phyloP scores from a whole-genome alignment of 805 yeast genomes.

The Candida insectorum region DNA sequence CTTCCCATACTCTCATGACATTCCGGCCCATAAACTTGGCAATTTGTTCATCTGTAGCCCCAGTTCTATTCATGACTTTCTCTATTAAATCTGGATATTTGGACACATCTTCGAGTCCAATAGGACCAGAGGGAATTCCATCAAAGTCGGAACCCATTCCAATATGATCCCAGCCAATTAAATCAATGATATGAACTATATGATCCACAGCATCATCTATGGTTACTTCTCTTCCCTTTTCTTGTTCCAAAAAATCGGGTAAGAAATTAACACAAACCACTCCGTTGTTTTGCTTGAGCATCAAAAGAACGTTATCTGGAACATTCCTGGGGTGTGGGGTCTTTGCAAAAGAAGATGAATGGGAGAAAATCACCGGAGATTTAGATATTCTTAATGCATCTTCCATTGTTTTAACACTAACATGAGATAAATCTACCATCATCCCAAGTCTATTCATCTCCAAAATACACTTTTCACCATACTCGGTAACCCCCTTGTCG shows the following conservation, averaged over 20 bases:
- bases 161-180: constrained; percentile 51
- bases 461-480: constrained; percentile 38
- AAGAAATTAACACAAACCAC: constrained; percentile 47
- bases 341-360: constrained; percentile 41
- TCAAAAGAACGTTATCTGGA: constrained; percentile 42
- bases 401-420: constrained; percentile 45
- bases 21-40: constrained; percentile 44
- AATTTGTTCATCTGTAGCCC: constrained; percentile 45
- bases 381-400: constrained; percentile 38
- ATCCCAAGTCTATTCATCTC: constrained; percentile 55
- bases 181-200: constrained; percentile 38
- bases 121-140: constrained; percentile 48
- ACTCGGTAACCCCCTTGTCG: constrained; percentile 42
- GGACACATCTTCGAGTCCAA: constrained; percentile 54
- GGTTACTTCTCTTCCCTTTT: constrained; percentile 18
- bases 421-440: constrained; percentile 52
- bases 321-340: constrained; percentile 45
- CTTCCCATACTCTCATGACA: constrained; percentile 46
- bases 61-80: constrained; percentile 22
- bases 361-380: constrained; percentile 50
- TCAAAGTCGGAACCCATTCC: constrained; percentile 53
- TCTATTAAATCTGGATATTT: constrained; percentile 48
- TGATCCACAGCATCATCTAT: constrained; percentile 49
- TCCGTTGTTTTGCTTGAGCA: constrained; percentile 41
- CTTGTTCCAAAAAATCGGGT: constrained; percentile 33